These are phyloP conservation scores for Chiua sp. DNA, from an alignment of 1,284 basidiomycete genomes.

Conservation along the genomic window DNA sequence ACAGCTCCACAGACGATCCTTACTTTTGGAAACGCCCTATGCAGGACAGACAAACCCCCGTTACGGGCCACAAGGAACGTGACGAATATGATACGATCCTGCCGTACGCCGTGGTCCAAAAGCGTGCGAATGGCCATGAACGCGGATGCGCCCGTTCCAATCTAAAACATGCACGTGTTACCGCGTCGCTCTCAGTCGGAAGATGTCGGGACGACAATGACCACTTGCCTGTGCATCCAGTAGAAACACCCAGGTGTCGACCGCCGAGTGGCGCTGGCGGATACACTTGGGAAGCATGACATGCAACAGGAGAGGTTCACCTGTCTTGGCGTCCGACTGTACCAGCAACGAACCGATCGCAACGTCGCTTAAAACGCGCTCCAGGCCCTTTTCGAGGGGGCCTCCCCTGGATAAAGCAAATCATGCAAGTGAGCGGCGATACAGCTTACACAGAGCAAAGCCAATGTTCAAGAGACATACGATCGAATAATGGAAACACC, in stretches of 20 bases:
- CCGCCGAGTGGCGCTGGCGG: conserved; percentile 66
- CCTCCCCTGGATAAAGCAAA: conserved; percentile 67
- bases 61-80: conserved; percentile 86
- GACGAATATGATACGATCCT: conserved; percentile 86
- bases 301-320: conserved; percentile 90
- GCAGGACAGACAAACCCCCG: conserved; percentile 81
- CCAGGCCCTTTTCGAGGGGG: conserved; percentile 89
- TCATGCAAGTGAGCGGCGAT: background rate
- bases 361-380: conserved; percentile 87
- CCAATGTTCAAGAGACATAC: conserved; percentile 48
- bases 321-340: conserved; percentile 84
- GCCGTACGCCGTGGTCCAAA: conserved; percentile 91
- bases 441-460: background rate
- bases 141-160: conserved; percentile 94
- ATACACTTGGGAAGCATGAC: conserved; percentile 78
- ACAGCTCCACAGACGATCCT: conserved; percentile 85
- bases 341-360: conserved; percentile 91
- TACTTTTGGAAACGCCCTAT: conserved; percentile 83
- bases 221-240: conserved; percentile 82
- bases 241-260: conserved; percentile 84
- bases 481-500: conserved; percentile 88
- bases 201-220: background rate
- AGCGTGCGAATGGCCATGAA: conserved; percentile 97
- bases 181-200: background rate
- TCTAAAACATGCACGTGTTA: conserved; percentile 48